A percentile compares a stretch with the other conserved stretches of the same genome.
Evolutionary conservation across 768 basidiomycete species (phyloP).

Genomic region (Daedaleopsis nitida): DNA sequence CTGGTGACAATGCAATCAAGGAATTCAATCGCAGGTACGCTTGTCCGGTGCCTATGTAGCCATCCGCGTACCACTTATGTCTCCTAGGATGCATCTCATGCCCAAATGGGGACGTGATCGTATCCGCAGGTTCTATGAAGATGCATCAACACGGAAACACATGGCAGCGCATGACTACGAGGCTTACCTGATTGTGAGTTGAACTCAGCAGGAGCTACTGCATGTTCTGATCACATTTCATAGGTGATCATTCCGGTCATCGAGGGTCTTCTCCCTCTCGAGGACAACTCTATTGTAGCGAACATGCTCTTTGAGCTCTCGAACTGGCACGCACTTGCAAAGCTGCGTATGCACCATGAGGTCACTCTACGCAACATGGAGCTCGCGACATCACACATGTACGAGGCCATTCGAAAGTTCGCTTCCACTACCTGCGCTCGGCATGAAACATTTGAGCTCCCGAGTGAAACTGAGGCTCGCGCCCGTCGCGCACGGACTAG

Average conservation of each 20-base stretch:
- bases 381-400: constrained; percentile 14
- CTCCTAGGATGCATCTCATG: constrained; percentile 19
- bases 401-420: constrained; percentile 27
- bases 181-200: constrained; percentile 27
- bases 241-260: constrained; percentile 35
- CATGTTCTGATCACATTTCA: not conserved
- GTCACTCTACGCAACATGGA: constrained; percentile 26
- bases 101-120: constrained; percentile 25
- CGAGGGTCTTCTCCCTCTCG: constrained; percentile 31
- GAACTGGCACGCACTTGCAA: constrained; percentile 39
- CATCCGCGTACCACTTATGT: not conserved
- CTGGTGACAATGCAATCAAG: not conserved
- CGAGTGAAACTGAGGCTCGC: not conserved
- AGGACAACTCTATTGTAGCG: constrained; percentile 17
- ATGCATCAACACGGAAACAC: constrained; percentile 30
- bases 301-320: constrained; percentile 27
- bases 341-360: constrained; percentile 36
- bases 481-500: not conserved
- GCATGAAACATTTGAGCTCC: not conserved
- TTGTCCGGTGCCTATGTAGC: constrained; percentile 16
- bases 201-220: too few species aligned
- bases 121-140: constrained; percentile 24
- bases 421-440: not conserved
- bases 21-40: constrained; percentile 17
- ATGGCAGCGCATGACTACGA: constrained; percentile 32